phyloP scores from a whole-genome alignment of 1,139 yeast species.

The Magnusiomyces suaveolens region DNA sequence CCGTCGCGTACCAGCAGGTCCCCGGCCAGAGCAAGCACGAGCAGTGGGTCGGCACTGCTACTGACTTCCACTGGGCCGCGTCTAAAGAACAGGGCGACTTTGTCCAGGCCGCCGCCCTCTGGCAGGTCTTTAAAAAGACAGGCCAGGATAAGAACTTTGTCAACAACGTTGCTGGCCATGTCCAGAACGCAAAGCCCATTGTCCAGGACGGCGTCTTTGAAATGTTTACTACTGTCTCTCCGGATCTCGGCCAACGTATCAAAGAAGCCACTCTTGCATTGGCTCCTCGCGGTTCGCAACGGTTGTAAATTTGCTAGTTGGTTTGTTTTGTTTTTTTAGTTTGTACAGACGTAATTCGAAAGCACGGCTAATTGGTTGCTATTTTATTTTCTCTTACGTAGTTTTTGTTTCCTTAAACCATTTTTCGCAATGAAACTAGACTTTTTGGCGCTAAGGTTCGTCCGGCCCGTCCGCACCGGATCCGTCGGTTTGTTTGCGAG shows the following conservation, averaged over 20 bases:
- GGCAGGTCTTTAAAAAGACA: slow-evolving; percentile 60
- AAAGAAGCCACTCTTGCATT: background rate
- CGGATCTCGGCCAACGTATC: slow-evolving; percentile 42
- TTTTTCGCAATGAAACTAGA: no score
- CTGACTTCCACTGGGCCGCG: slow-evolving; percentile 79
- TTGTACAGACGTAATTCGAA: no score
- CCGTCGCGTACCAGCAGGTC: slow-evolving; percentile 40
- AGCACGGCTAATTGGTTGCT: no score
- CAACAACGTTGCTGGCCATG: slow-evolving; percentile 75
- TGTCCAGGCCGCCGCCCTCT: slow-evolving; percentile 57
- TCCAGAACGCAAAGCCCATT: slow-evolving; percentile 54
- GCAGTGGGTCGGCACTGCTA: slow-evolving; percentile 80
- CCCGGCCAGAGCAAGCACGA: slow-evolving; percentile 57
- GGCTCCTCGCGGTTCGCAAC: background rate
- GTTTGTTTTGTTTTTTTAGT: no score
- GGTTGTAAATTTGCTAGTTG: background rate
- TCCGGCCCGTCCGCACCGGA: no score
- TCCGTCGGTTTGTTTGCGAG: no score
- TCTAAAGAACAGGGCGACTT: slow-evolving; percentile 53
- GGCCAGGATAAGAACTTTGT: slow-evolving; percentile 71
- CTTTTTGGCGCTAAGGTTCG: no score
- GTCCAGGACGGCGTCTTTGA: slow-evolving; percentile 75
- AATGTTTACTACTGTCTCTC: slow-evolving; percentile 64
- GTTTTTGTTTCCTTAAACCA: no score
- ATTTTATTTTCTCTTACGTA: no score